Evolutionary conservation across 176 grass and related monocot genomes (phyloP), one percentile per base, ranked within the genome.

Genomic region (Cocos nucifera): DNA sequence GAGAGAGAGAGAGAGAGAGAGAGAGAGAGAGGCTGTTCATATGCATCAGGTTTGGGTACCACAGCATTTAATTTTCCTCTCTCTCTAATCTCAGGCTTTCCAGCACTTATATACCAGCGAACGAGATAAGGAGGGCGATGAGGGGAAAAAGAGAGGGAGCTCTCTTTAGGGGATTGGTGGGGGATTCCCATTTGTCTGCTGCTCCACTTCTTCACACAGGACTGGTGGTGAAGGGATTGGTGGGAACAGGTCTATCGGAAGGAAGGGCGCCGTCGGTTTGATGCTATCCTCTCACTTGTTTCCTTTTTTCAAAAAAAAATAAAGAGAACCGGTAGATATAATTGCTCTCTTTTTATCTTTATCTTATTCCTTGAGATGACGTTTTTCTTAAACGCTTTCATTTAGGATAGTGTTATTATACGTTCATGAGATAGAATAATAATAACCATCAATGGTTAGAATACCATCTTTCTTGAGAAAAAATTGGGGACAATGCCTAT

Each of bases 161-260:
- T 54, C 48, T 16, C 54, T 54, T 29, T 67, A 20, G 50, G 49
- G 50, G 64, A 67, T 54, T 67, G 64, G 51, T 54, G 64, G 64
- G 24, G 15, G 23, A 53, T 66, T 17, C 50, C 24, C 49, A 66
- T 66, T 66, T 51, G 64, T 66, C 51, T 53, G 51, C 51, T 28
- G 51, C 64, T 30, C 24, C 64, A 54, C 25, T n/a, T 54, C 64
- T 39, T 50, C 35, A 4, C 35, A 4, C 64, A 35, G 64, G 64
- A 67, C 53, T 18, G 50, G 51, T 6, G 50, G 55, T 21, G 64
- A 50, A 55, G 50, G 64, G 50, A 67, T 54, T 32, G 64, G 64
- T 67, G 51, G 64, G 51, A 55, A 35, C 62, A 54, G 22, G 5
- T 12, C 22, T 28, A 17, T 19, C 17, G 32, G 20, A 54, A 54